A percentile compares a stretch with the other conserved stretches of the same genome.
phyloP scores from a whole-genome alignment of 2,329 filamentous ascomycete species.

The Neofusicoccum kwambonambiense region DNA sequence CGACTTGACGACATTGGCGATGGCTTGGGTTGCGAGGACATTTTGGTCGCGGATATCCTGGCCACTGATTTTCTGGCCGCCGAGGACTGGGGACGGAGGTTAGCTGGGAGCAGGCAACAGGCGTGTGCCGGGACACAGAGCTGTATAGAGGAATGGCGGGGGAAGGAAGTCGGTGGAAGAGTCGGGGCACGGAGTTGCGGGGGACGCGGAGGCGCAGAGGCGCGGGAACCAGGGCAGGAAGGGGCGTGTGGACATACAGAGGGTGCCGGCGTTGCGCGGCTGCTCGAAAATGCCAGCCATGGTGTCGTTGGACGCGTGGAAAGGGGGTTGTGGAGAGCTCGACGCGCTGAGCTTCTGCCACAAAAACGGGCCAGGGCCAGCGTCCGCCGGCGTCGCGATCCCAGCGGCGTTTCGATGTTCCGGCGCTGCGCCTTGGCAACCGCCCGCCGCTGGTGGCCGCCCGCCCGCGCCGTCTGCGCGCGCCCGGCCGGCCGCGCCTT shows the following conservation, averaged over 20 bases:
- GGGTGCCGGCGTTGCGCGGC: conserved; percentile 84
- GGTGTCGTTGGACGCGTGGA: conserved; percentile 25
- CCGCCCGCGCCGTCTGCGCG: background rate
- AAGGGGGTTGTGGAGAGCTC: conserved; percentile 15
- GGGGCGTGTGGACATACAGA: conserved; percentile 56
- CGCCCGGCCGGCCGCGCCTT: background rate
- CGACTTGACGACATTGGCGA: conserved; percentile 98
- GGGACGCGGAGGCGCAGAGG: background rate
- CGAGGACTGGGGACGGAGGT: conserved; percentile 63
- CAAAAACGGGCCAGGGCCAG: conserved; percentile 9
- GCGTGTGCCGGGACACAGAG: background rate
- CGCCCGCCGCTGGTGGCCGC: background rate
- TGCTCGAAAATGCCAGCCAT: conserved; percentile 98
- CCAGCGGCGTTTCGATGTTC: conserved; percentile 15
- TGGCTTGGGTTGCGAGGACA: conserved; percentile 92
- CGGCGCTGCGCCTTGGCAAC: conserved; percentile 8
- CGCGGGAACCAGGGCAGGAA: background rate
- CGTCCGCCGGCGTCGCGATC: conserved; percentile 6
- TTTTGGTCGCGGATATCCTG: conserved; percentile 97
- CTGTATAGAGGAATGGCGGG: background rate
- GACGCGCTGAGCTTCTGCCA: conserved; percentile 15
- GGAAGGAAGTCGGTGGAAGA: conserved; percentile 3
- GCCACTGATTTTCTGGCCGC: conserved; percentile 95
- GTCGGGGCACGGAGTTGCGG: background rate
- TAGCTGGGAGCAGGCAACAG: conserved; percentile 21